Evolutionary conservation across 2,329 filamentous ascomycete genomes (phyloP), one percentile per base, ranked within the genome.

Genomic region (Aspergillus spinulosporus): DNA sequence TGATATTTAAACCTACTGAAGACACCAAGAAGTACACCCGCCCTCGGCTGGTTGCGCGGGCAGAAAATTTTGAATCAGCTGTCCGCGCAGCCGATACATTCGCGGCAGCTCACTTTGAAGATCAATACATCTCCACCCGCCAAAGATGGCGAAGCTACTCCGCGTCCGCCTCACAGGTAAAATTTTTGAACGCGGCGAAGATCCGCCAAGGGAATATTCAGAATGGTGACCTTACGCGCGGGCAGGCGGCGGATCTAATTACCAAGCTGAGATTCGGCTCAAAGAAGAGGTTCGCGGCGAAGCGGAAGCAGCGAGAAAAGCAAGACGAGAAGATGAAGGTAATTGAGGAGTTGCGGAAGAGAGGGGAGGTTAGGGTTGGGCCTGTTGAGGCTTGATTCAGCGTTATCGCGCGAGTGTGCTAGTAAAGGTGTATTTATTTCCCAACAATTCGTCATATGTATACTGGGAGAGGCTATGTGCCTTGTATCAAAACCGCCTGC

Each of bases 251-350:
- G 3, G 92, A 97, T 70, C 92, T 96, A 88, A 96, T 97, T 62
- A 95, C 90, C 5, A 95, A 96, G 73, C 69, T 96, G 59, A 93
- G 88, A 71, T 89, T 94, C 69, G 93, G 93, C 0, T 90, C 89
- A 1, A 79, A 84, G 78, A 72, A 89, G 74, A 60, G 84, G 76
- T 76, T 91, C 82, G 56, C 79, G 82, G 66, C 77, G 75, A 52
- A 58, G 36, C 44, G 55, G 14, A 52, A 52, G 45, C 55, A 52
- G 26, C 55, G 55, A 8, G 49, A 49, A 14, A 57, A 57, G 44
- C 55, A 57, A 4, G 55, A 57, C 36, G 49, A 57, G 32, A 57
- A 48, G 45, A 57, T 57, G 12, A 39, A 49, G 15, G 37, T 53
- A n/a, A 49, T 57, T 8, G 28, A 42, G 15, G 55, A 57, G 40